Evolutionary conservation across 495 filamentous ascomycete species (phyloP).

Genomic region (Astrothelium macrocarpum): DNA sequence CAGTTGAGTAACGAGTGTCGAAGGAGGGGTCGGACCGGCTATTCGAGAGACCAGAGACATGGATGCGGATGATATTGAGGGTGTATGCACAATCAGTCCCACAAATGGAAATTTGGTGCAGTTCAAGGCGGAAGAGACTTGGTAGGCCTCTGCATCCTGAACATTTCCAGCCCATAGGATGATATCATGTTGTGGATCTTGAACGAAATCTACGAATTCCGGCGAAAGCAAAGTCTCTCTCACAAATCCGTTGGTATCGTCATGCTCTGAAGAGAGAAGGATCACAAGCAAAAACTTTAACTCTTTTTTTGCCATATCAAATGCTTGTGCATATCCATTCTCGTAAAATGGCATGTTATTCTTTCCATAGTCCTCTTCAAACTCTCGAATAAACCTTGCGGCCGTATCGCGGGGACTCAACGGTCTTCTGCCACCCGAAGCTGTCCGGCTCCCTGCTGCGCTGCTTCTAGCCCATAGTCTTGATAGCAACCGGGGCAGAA

Average conservation of each 20-base stretch:
- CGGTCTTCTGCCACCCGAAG: constrained; percentile 58
- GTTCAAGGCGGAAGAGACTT: constrained; percentile 70
- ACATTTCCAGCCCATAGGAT: constrained; percentile 88
- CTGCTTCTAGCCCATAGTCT: constrained; percentile 25
- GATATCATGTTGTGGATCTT: constrained; percentile 60
- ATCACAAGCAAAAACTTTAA: constrained; percentile 81
- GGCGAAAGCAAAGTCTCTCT: constrained; percentile 67
- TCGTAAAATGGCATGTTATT: constrained; percentile 66
- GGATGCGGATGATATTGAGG: constrained; percentile 63
- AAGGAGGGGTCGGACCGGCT: constrained; percentile 54
- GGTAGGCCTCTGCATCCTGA: constrained; percentile 84
- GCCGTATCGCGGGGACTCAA: constrained; percentile 80
- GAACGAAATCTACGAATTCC: constrained; percentile 63
- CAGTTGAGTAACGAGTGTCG: constrained; percentile 61
- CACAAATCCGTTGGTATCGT: constrained; percentile 79
- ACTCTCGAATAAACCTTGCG: constrained; percentile 77
- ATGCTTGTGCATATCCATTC: constrained; percentile 77
- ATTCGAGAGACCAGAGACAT: constrained; percentile 81
- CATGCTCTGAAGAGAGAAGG: constrained; percentile 82
- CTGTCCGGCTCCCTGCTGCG: constrained; percentile 39
- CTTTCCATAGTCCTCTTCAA: constrained; percentile 82
- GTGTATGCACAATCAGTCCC: constrained; percentile 73
- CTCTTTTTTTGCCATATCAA: constrained; percentile 83
- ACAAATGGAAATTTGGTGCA: constrained; percentile 88
- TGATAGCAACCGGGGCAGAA: constrained; percentile 63